Percentiles rank a stretch among this genome's conserved stretches.
These are phyloP conservation scores for Arctostaphylos glauca DNA, from an alignment of 148 eudicot species.

Conservation along the genomic window DNA sequence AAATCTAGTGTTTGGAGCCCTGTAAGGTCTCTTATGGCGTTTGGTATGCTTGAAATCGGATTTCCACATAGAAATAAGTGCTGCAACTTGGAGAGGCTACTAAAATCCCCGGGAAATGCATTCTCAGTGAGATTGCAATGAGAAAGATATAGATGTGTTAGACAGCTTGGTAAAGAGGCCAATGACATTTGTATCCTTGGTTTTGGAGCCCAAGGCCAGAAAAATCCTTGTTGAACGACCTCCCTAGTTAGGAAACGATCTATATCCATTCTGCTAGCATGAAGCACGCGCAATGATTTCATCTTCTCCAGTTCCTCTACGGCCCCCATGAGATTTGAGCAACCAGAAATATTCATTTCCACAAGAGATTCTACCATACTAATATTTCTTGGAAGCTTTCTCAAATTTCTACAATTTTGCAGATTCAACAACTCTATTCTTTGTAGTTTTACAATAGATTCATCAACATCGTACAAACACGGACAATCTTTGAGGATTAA, in stretches of 20 bases:
- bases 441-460: not conserved
- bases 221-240: not conserved
- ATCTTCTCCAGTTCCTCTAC: not conserved
- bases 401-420: not conserved
- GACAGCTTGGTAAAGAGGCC: not conserved
- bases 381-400: not conserved
- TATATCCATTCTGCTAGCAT: not conserved
- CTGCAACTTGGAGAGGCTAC: not conserved
- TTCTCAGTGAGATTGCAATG: not conserved
- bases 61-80: not conserved
- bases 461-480: not conserved
- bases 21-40: not conserved
- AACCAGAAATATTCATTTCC: not conserved
- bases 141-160: not conserved
- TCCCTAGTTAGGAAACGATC: not conserved
- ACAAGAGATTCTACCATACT: not conserved
- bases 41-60: not conserved
- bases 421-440: not conserved
- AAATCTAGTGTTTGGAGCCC: not conserved
- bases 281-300: not conserved
- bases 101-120: not conserved
- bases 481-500: not conserved
- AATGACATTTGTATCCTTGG: not conserved
- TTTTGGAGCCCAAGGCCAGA: not conserved
- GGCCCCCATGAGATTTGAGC: slow-evolving; percentile 1